phyloP scores from a whole-genome alignment of 2,329 filamentous ascomycete genomes.

The Fusarium nisikadoi region DNA sequence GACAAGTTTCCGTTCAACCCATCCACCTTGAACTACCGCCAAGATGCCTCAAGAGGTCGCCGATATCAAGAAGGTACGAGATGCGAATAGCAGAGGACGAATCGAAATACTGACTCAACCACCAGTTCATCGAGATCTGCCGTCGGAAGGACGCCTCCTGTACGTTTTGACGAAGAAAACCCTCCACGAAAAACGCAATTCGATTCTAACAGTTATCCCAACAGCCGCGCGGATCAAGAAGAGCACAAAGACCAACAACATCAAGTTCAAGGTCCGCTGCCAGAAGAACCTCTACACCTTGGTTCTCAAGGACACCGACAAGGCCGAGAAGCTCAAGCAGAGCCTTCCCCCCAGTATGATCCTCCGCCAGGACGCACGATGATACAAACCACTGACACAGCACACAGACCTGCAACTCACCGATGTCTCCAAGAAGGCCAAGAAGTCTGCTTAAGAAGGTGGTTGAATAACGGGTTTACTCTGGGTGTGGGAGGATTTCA shows the following conservation, averaged over 20 bases:
- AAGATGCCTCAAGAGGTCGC: conserved; percentile 98
- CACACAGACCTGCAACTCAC: conserved; percentile 62
- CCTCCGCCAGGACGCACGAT: conserved; percentile 2
- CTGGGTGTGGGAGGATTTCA: conserved; percentile 49
- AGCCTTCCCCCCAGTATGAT: conserved; percentile 93
- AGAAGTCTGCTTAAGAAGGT: conserved; percentile 43
- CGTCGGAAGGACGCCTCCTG: conserved; percentile 99
- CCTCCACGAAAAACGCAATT: conserved; percentile 23
- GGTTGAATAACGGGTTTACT: conserved; percentile 42
- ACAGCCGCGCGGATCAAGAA: conserved; percentile 93
- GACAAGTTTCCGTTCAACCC: conserved; percentile 44
- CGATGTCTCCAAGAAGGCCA: conserved; percentile 66
- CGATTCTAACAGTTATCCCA: conserved; percentile 46
- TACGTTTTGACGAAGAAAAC: conserved; percentile 67
- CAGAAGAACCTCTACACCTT: conserved; percentile 96
- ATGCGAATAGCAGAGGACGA: neutral
- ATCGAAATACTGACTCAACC: conserved; percentile 46
- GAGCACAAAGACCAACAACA: conserved; percentile 87
- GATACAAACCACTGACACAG: conserved; percentile 18
- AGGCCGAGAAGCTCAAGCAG: conserved; percentile 99
- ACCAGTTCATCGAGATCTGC: conserved; percentile 99
- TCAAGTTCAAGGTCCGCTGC: conserved; percentile 99
- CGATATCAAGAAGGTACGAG: conserved; percentile 87
- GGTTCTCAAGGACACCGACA: conserved; percentile 97
- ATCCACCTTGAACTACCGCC: conserved; percentile 59